A percentile compares a stretch with the other conserved stretches of the same genome.
Conservation (phyloP, 768 basidiomycete species). For the Termitomyces sp. region DNA sequence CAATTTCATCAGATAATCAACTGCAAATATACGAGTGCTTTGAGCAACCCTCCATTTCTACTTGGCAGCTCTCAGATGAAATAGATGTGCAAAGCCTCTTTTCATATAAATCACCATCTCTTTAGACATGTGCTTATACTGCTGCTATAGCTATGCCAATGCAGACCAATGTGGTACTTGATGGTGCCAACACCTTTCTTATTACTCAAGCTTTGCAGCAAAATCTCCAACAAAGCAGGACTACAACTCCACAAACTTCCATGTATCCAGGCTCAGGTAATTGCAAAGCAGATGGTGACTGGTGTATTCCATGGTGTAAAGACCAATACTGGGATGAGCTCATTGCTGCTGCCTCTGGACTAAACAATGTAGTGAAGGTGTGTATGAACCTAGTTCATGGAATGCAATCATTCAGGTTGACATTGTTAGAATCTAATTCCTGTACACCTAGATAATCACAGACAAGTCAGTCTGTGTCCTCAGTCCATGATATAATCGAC, state of each 20-base stretch:
- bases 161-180: constrained; percentile 50
- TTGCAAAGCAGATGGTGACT: constrained; percentile 85
- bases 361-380: constrained; percentile 74
- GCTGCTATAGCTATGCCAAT: constrained; percentile 68
- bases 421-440: too few species aligned
- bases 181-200: constrained; percentile 53
- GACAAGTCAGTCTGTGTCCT: too few species aligned
- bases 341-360: constrained; percentile 72
- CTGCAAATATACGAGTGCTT: constrained; percentile 89
- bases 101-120: constrained; percentile 33
- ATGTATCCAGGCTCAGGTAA: constrained; percentile 40
- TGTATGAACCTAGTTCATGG: constrained; percentile 6
- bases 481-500: too few species aligned
- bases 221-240: constrained; percentile 28
- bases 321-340: constrained; percentile 95
- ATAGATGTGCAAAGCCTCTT: constrained; percentile 65
- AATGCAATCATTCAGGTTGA: not conserved
- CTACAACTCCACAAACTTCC: constrained; percentile 11
- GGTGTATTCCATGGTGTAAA: constrained; percentile 94
- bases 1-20: constrained; percentile 82
- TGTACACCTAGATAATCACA: too few species aligned
- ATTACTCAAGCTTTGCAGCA: constrained; percentile 65
- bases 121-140: constrained; percentile 44
- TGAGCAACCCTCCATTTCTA: constrained; percentile 66
- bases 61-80: constrained; percentile 74